These are phyloP conservation scores for Geotrichum klebahnii DNA, from an alignment of 1,139 yeast genomes.

Conservation along the genomic window DNA sequence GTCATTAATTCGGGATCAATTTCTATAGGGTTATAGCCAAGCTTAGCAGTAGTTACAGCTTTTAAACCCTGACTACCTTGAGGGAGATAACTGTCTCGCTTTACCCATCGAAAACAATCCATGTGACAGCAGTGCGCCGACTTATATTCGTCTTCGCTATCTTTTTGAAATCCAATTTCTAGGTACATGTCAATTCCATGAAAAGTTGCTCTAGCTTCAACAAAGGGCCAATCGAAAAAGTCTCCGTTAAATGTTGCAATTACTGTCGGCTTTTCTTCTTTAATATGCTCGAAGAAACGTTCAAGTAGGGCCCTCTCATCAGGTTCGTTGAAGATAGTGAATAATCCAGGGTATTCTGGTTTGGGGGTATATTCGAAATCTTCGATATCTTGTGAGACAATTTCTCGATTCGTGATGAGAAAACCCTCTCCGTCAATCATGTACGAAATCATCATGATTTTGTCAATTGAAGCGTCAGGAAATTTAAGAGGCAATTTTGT, in stretches of 20 bases:
- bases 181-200: slow-evolving; percentile 87
- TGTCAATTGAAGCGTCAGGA: slow-evolving; percentile 90
- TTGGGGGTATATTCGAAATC: slow-evolving; percentile 97
- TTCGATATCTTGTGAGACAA: slow-evolving; percentile 88
- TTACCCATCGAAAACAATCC: slow-evolving; percentile 99
- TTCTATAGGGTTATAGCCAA: slow-evolving; percentile 95
- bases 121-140: slow-evolving; percentile 90
- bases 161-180: slow-evolving; percentile 91
- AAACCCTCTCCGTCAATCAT: slow-evolving; percentile 98
- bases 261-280: slow-evolving; percentile 86
- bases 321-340: slow-evolving; percentile 84
- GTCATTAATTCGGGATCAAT: slow-evolving; percentile 97
- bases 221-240: slow-evolving; percentile 98
- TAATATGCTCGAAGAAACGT: slow-evolving; percentile 83
- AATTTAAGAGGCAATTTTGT: slow-evolving; percentile 94
- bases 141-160: slow-evolving; percentile 84
- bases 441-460: slow-evolving; percentile 97
- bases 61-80: slow-evolving; percentile 98
- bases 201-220: slow-evolving; percentile 75
- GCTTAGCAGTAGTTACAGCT: slow-evolving; percentile 92
- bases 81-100: slow-evolving; percentile 93
- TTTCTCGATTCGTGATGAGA: slow-evolving; percentile 88
- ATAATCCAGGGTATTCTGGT: slow-evolving; percentile 89
- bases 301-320: slow-evolving; percentile 72
- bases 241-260: slow-evolving; percentile 98